These are phyloP conservation scores for Acacia acuminata DNA, from an alignment of 306 rosid genomes.

Conservation along the genomic window DNA sequence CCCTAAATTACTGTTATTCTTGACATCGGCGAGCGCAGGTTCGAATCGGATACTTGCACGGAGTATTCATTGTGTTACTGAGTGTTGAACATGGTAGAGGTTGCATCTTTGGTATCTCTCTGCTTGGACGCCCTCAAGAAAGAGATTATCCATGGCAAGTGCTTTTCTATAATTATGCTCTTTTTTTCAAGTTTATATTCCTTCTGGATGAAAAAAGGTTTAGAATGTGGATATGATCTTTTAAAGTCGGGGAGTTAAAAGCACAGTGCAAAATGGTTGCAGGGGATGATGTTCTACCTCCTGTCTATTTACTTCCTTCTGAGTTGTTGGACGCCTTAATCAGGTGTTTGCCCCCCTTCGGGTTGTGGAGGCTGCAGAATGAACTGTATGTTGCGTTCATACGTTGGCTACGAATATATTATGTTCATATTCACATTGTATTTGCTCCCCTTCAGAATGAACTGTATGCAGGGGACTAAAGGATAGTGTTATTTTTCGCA, in stretches of 20 bases:
- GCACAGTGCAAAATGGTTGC: constrained; percentile 16
- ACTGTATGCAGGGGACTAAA: not conserved
- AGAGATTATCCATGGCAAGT: constrained; percentile 47
- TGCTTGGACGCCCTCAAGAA: constrained; percentile 49
- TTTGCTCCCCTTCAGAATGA: too few relatives aligned
- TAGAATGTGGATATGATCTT: not conserved
- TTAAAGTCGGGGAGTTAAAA: constrained; percentile 3
- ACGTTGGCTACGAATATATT: too few relatives aligned
- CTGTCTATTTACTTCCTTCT: constrained; percentile 47
- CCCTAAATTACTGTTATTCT: not conserved
- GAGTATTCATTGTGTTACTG: not conserved
- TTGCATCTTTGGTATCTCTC: constrained; percentile 56
- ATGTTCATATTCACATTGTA: not conserved
- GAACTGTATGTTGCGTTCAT: constrained; percentile 44
- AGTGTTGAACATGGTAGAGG: constrained; percentile 39
- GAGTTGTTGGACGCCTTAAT: constrained; percentile 52
- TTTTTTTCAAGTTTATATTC: not conserved
- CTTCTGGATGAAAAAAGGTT: not conserved
- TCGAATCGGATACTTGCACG: not conserved
- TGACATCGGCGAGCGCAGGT: not conserved
- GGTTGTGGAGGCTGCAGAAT: constrained; percentile 48
- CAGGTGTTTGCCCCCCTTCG: constrained; percentile 54
- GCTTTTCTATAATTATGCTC: not conserved
- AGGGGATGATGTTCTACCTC: constrained; percentile 56
- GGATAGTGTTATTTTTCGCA: not conserved